Percentiles rank a stretch among this genome's conserved stretches.
Conservation (phyloP, 495 filamentous ascomycete genomes). For the Aspergillus campestris region DNA sequence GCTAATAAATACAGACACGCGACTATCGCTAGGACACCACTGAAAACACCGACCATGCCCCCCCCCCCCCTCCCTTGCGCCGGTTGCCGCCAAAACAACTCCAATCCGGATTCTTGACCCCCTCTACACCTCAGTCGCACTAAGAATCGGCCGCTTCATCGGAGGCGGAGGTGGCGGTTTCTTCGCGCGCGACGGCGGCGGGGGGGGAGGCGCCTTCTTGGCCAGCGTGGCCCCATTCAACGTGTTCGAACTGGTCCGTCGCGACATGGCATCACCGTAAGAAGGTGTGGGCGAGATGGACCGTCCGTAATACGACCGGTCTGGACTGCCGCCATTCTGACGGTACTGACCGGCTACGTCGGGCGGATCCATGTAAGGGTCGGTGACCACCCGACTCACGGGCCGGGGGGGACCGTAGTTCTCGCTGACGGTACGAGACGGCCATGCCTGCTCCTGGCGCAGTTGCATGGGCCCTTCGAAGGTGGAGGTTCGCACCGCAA, state of each 20-base stretch:
- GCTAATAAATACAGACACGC: no score
- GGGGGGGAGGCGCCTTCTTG: slow-evolving; percentile 73
- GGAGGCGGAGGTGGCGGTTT: slow-evolving; percentile 61
- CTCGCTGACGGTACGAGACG: slow-evolving; percentile 53
- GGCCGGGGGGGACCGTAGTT: slow-evolving; percentile 38
- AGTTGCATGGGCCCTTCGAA: slow-evolving; percentile 51
- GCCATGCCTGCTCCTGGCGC: slow-evolving; percentile 39
- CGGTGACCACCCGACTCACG: slow-evolving; percentile 31
- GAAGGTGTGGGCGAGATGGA: slow-evolving; percentile 57
- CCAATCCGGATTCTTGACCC: neutral
- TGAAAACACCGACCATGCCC: no score
- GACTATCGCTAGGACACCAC: no score
- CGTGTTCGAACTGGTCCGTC: slow-evolving; percentile 44
- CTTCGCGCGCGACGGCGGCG: slow-evolving; percentile 71
- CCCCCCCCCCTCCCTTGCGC: neutral
- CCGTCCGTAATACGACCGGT: slow-evolving; percentile 43
- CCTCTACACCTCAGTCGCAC: slow-evolving; percentile 21
- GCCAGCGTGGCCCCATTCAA: slow-evolving; percentile 30
- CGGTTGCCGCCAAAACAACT: neutral
- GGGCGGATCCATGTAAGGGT: slow-evolving; percentile 56
- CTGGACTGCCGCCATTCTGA: slow-evolving; percentile 46
- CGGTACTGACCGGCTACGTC: slow-evolving; percentile 47
- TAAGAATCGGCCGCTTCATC: slow-evolving; percentile 36
- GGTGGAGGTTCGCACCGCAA: slow-evolving; percentile 39
- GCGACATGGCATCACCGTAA: slow-evolving; percentile 49